Percentiles rank a stretch among this genome's conserved stretches.
Conservation (phyloP, 805 yeast species). For the Torulaspora gathmanii region DNA sequence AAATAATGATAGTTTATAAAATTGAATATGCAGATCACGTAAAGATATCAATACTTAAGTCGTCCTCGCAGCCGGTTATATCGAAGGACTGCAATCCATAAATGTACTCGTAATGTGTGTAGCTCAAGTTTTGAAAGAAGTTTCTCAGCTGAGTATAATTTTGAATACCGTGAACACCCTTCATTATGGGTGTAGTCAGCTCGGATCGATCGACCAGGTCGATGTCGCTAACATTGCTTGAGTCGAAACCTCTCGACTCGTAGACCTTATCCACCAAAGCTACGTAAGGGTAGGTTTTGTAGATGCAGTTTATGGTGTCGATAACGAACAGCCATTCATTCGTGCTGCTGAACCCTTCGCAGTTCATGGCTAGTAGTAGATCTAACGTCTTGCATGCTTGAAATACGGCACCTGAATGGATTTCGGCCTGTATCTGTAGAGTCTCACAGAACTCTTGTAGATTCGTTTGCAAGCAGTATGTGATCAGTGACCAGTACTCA, state of each 20-base stretch:
- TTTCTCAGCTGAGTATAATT: slow-evolving; percentile 26
- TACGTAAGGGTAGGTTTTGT: slow-evolving; percentile 35
- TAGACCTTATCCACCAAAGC: slow-evolving; percentile 46
- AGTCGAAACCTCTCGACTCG: slow-evolving; percentile 36
- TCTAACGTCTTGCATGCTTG: slow-evolving; percentile 78
- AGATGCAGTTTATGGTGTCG: slow-evolving; percentile 58
- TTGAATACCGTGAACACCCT: slow-evolving; percentile 24
- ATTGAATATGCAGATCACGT: background rate
- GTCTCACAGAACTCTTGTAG: slow-evolving; percentile 31
- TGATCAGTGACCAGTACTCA: slow-evolving; percentile 65
- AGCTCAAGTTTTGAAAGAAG: slow-evolving; percentile 30
- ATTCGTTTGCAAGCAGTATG: slow-evolving; percentile 51
- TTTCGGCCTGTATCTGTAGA: slow-evolving; percentile 27
- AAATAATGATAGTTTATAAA: background rate
- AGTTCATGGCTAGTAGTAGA: slow-evolving; percentile 57
- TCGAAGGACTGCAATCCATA: slow-evolving; percentile 49
- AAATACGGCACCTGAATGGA: slow-evolving; percentile 37
- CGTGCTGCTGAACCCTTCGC: slow-evolving; percentile 68
- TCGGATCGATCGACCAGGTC: slow-evolving; percentile 20
- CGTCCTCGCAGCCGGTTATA: slow-evolving; percentile 46
- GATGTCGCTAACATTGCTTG: slow-evolving; percentile 30
- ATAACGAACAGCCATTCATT: slow-evolving; percentile 83
- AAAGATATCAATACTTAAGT: slow-evolving; percentile 56
- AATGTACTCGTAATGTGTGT: slow-evolving; percentile 40
- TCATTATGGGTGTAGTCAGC: slow-evolving; percentile 29